These are phyloP conservation scores for Aspergillus fumigatus DNA, from an alignment of 2,329 filamentous ascomycete genomes.

Conservation along the genomic window DNA sequence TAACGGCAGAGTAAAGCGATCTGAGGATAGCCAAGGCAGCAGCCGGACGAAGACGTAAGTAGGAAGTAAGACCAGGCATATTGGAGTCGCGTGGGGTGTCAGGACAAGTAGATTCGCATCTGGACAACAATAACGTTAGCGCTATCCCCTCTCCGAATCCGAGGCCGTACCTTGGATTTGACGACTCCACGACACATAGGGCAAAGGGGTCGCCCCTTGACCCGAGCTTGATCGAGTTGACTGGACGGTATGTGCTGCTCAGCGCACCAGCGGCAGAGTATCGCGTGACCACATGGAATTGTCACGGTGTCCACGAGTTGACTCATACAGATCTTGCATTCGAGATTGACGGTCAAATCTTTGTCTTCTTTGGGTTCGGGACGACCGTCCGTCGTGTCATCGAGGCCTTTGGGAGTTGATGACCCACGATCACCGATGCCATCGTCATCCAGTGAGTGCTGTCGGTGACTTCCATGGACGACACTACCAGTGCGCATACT, in stretches of 20 bases:
- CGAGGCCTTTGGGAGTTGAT: slow-evolving; percentile 33
- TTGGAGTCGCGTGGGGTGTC: background rate
- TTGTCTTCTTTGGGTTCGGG: slow-evolving; percentile 46
- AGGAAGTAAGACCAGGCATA: background rate
- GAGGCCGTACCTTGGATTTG: slow-evolving; percentile 21
- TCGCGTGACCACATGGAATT: slow-evolving; percentile 52
- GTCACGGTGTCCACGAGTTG: slow-evolving; percentile 50
- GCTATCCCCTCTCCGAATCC: background rate
- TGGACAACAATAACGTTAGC: background rate
- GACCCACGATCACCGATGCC: background rate
- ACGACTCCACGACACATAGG: slow-evolving; percentile 27
- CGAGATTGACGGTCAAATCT: slow-evolving; percentile 47
- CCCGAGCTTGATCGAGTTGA: slow-evolving; percentile 28
- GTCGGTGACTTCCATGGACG: background rate
- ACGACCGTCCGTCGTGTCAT: slow-evolving; percentile 42
- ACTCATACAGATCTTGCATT: slow-evolving; percentile 51
- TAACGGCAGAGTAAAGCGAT: background rate
- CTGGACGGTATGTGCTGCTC: slow-evolving; percentile 46
- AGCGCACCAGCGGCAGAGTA: slow-evolving; percentile 54
- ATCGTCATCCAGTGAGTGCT: slow-evolving; percentile 1
- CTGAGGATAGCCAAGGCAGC: background rate
- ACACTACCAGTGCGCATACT: background rate
- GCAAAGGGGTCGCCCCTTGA: slow-evolving; percentile 17
- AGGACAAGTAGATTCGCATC: slow-evolving; percentile 8
- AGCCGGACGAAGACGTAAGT: background rate